phyloP scores from a whole-genome alignment of 2,329 filamentous ascomycete species.

The Ophiostoma perfectum region DNA sequence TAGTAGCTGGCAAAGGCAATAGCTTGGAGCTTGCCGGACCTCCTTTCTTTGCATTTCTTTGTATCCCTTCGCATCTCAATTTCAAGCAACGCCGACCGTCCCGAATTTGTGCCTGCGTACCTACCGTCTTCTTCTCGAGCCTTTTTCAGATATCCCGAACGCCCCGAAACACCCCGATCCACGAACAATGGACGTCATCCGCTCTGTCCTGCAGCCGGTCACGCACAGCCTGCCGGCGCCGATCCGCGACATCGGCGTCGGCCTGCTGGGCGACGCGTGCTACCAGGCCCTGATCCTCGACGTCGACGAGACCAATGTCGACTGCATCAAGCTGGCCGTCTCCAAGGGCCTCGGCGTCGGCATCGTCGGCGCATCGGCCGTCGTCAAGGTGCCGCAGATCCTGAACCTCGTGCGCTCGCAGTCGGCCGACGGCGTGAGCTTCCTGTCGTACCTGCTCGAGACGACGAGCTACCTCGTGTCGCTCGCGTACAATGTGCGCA shows the following conservation, averaged over 20 bases:
- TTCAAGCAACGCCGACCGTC: too few species aligned
- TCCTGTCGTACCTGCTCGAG: slow-evolving; percentile 89
- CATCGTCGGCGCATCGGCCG: slow-evolving; percentile 82
- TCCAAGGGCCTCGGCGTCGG: slow-evolving; percentile 90
- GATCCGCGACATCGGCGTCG: slow-evolving; percentile 67
- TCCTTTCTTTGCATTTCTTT: too few species aligned
- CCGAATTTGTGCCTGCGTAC: too few species aligned
- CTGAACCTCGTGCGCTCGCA: slow-evolving; percentile 79
- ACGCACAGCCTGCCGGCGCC: slow-evolving; percentile 68
- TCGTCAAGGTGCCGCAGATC: slow-evolving; percentile 97
- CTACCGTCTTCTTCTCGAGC: background rate
- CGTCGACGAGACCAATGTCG: slow-evolving; percentile 68
- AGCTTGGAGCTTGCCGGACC: too few species aligned
- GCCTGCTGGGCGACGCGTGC: slow-evolving; percentile 76
- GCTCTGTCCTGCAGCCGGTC: slow-evolving; percentile 59
- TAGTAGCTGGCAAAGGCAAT: background rate
- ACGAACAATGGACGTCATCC: slow-evolving; percentile 55
- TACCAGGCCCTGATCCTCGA: slow-evolving; percentile 82
- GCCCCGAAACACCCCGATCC: background rate
- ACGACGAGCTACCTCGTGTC: slow-evolving; percentile 81
- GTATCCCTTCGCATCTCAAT: background rate
- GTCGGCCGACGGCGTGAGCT: slow-evolving; percentile 78
- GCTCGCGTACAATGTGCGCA: slow-evolving; percentile 86
- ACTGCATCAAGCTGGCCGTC: slow-evolving; percentile 82
- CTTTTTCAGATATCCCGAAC: background rate